Percentiles rank a stretch among this genome's conserved stretches.
phyloP scores from a whole-genome alignment of 2,329 filamentous ascomycete genomes.

The Sclerotinia minor region DNA sequence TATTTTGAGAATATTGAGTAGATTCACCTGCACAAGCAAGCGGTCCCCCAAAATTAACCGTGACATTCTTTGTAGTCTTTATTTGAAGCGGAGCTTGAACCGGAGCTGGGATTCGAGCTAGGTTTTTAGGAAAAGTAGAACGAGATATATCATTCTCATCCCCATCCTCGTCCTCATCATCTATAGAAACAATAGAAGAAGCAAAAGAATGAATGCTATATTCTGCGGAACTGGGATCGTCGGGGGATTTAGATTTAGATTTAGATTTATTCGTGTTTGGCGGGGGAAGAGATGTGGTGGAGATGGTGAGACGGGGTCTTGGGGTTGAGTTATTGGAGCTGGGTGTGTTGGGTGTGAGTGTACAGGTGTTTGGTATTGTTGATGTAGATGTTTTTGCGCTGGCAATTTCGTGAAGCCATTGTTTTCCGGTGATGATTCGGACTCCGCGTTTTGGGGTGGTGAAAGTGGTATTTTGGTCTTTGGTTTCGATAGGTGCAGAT shows the following conservation, averaged over 20 bases:
- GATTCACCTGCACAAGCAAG: background rate
- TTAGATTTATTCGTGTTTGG: background rate
- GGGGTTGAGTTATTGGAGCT: background rate
- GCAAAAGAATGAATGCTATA: slow-evolving; percentile 17
- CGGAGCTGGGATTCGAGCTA: too few relatives aligned
- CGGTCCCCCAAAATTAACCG: background rate
- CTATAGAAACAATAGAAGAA: background rate
- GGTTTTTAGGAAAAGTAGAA: too few relatives aligned
- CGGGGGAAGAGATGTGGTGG: background rate
- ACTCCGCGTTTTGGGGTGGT: background rate
- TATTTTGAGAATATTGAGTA: too few relatives aligned
- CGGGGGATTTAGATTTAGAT: background rate
- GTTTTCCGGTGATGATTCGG: background rate
- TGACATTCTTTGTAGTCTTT: background rate
- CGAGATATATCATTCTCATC: too few relatives aligned
- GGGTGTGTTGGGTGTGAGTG: background rate
- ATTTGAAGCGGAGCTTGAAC: too few relatives aligned
- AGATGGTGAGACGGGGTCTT: background rate
- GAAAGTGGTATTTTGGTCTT: background rate
- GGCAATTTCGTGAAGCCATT: slow-evolving; percentile 8
- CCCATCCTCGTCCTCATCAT: too few relatives aligned
- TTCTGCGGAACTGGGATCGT: slow-evolving; percentile 4
- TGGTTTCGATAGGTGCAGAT: background rate
- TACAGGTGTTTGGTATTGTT: background rate
- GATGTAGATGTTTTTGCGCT: background rate